A percentile compares a stretch with the other conserved stretches of the same genome.
These are phyloP conservation scores for Suillus spraguei DNA, from an alignment of 768 basidiomycete genomes.

Conservation along the genomic window DNA sequence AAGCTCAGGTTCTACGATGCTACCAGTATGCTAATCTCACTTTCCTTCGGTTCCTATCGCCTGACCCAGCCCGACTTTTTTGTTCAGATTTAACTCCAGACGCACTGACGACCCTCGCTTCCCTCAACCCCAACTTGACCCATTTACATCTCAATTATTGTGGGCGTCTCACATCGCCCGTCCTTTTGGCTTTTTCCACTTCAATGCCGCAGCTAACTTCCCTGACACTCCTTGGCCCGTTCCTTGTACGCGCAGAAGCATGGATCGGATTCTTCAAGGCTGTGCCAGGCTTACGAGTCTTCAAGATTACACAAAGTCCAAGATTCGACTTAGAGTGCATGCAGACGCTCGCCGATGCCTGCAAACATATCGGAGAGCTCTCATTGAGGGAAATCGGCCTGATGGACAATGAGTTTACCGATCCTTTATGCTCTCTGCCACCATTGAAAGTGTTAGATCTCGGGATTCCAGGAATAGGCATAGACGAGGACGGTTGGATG, in stretches of 20 bases:
- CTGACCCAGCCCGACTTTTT: background rate
- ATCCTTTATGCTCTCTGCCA: slow-evolving; percentile 41
- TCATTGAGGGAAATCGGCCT: slow-evolving; percentile 79
- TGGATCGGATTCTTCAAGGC: slow-evolving; percentile 79
- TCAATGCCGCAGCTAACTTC: slow-evolving; percentile 67
- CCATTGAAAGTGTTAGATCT: slow-evolving; percentile 67
- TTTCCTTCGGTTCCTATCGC: background rate
- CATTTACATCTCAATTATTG: slow-evolving; percentile 83
- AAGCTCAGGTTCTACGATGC: slow-evolving; percentile 82
- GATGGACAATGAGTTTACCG: slow-evolving; percentile 66
- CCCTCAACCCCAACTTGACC: slow-evolving; percentile 84
- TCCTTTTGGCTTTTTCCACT: slow-evolving; percentile 58
- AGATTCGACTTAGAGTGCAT: slow-evolving; percentile 79
- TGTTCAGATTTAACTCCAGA: slow-evolving; percentile 66
- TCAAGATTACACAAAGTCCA: slow-evolving; percentile 84
- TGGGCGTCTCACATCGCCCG: slow-evolving; percentile 72
- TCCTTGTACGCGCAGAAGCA: slow-evolving; percentile 70
- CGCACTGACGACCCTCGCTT: slow-evolving; percentile 69
- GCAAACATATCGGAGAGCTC: slow-evolving; percentile 63
- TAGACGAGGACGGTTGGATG: slow-evolving; percentile 56
- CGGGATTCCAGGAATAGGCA: slow-evolving; percentile 59
- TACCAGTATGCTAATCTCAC: slow-evolving; percentile 62
- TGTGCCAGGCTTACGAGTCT: slow-evolving; percentile 64
- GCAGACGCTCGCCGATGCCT: slow-evolving; percentile 52
- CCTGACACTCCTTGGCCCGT: slow-evolving; percentile 85